Conservation (phyloP, 805 yeast species). For the Candida odintsovae region DNA sequence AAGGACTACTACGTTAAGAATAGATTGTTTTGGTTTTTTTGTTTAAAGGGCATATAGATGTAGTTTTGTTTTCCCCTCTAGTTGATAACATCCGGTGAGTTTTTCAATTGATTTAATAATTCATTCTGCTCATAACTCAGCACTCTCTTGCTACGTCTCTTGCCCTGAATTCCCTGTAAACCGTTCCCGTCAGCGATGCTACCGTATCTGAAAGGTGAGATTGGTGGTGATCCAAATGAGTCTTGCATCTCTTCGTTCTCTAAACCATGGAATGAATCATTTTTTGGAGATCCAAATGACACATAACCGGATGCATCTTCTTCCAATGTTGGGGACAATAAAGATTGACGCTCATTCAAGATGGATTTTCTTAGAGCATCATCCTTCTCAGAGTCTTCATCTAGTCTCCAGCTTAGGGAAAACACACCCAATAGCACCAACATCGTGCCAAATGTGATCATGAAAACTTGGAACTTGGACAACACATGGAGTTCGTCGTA, state of each 20-base stretch:
- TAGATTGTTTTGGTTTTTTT: too few species aligned
- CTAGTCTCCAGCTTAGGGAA: conserved; percentile 50
- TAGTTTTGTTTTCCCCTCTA: background rate
- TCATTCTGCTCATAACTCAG: conserved; percentile 50
- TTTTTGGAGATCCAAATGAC: conserved; percentile 35
- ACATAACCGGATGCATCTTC: conserved; percentile 25
- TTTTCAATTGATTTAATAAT: conserved; percentile 39
- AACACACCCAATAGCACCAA: conserved; percentile 54
- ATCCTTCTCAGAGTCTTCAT: conserved; percentile 26
- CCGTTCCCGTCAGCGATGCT: conserved; percentile 8
- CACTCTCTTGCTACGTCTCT: conserved; percentile 26
- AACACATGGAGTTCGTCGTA: conserved; percentile 44
- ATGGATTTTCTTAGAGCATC: background rate
- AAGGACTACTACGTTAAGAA: too few species aligned
- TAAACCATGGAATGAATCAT: background rate
- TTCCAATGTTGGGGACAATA: conserved; percentile 14
- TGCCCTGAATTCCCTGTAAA: background rate
- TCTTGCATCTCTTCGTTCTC: background rate
- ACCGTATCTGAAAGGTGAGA: conserved; percentile 14
- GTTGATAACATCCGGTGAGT: conserved; percentile 10
- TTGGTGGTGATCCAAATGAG: background rate
- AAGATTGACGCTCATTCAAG: conserved; percentile 8
- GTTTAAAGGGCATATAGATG: too few species aligned
- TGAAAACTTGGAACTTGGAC: conserved; percentile 27
- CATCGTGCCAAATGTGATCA: conserved; percentile 43